Conservation (phyloP, 176 grass and related monocot species). For the Bothriochloa decipiens region DNA sequence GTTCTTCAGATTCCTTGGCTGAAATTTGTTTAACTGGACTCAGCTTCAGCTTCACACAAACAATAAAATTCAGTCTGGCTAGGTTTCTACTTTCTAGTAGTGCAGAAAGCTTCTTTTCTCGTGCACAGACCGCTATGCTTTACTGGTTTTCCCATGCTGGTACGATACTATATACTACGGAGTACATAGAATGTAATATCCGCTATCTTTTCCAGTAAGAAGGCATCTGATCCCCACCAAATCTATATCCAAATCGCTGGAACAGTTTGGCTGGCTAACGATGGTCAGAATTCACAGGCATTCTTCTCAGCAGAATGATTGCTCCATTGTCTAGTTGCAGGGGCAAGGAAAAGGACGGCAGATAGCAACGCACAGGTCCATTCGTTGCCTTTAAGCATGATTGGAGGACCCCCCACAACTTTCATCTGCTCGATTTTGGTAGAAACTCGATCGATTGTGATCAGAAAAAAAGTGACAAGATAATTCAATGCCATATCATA, state of each 20-base stretch:
- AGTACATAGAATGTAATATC: background rate
- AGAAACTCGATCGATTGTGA: background rate
- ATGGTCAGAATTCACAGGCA: constrained; percentile 11
- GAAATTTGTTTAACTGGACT: constrained; percentile 7
- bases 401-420: background rate
- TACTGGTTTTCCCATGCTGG: background rate
- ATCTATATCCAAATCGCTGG: constrained; percentile 10
- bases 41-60: constrained; percentile 31
- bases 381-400: constrained; percentile 41
- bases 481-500: constrained; percentile 10
- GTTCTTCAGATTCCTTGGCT: constrained; percentile 5
- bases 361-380: constrained; percentile 35
- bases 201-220: constrained; percentile 20
- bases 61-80: background rate
- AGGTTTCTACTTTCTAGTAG: background rate
- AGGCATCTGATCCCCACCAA: constrained; percentile 36
- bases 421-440: constrained; percentile 3
- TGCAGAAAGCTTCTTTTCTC: constrained; percentile 4
- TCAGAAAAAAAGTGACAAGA: background rate
- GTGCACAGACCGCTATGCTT: background rate
- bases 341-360: constrained; percentile 36
- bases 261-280: constrained; percentile 31
- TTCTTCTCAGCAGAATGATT: constrained; percentile 23
- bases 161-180: background rate
- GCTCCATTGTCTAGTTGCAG: constrained; percentile 36